Percentiles rank a stretch among this genome's conserved stretches.
Conservation (phyloP, 2,329 filamentous ascomycete species). For the Colletotrichum ledebouriae region DNA sequence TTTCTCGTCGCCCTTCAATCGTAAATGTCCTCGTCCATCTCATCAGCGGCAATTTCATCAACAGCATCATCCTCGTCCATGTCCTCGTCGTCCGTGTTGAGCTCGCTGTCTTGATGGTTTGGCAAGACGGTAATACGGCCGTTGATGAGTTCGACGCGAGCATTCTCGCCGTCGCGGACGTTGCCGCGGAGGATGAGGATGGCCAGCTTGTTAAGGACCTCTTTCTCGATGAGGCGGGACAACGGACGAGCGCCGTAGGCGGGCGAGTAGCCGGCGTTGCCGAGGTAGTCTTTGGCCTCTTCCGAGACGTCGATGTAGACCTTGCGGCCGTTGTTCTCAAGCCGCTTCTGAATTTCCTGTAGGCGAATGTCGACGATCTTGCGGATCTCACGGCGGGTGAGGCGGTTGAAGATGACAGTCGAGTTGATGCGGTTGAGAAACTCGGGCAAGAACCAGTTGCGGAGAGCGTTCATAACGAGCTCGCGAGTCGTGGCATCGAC, state of each 20-base stretch:
- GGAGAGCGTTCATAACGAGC: constrained; percentile 89
- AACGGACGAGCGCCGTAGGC: constrained; percentile 94
- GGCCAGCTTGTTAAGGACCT: constrained; percentile 93
- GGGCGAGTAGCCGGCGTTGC: constrained; percentile 91
- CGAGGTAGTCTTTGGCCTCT: constrained; percentile 93
- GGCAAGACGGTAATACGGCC: constrained; percentile 85
- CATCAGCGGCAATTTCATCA: constrained; percentile 74
- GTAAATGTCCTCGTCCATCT: constrained; percentile 71
- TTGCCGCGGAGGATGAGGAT: constrained; percentile 89
- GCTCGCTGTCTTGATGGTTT: constrained; percentile 79
- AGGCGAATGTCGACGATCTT: constrained; percentile 95
- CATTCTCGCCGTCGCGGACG: constrained; percentile 87
- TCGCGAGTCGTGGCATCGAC: constrained; percentile 90
- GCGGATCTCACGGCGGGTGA: constrained; percentile 90
- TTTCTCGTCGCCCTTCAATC: constrained; percentile 49
- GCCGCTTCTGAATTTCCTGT: constrained; percentile 88
- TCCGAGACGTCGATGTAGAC: constrained; percentile 85
- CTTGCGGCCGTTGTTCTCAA: constrained; percentile 87
- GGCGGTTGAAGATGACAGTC: constrained; percentile 97
- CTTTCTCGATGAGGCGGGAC: constrained; percentile 92
- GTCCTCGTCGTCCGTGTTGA: constrained; percentile 71
- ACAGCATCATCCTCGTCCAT: constrained; percentile 81
- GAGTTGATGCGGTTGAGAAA: constrained; percentile 98
- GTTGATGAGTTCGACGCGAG: constrained; percentile 82
- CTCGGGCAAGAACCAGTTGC: constrained; percentile 97